Conservation (phyloP, 768 basidiomycete species). For the Paxillus involutus region DNA sequence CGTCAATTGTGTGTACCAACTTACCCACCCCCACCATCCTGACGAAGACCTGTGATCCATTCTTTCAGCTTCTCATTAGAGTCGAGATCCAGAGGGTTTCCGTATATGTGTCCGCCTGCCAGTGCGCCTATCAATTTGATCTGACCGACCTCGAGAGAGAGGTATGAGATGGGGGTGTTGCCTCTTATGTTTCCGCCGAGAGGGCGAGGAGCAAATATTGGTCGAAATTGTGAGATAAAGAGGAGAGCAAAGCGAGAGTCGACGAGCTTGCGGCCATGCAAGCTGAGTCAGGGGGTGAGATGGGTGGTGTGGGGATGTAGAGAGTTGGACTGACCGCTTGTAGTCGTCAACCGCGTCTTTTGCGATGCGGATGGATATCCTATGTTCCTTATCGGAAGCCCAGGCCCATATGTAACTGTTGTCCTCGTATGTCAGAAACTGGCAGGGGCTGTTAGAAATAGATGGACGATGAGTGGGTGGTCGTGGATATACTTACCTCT, state of each 20-base stretch:
- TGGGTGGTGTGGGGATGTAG: not conserved
- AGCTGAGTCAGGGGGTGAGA: constrained; percentile 16
- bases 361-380: constrained; percentile 55
- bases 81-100: constrained; percentile 49
- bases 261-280: constrained; percentile 37
- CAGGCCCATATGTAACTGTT: constrained; percentile 60
- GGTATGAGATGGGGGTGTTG: constrained; percentile 41
- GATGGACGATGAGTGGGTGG: not conserved
- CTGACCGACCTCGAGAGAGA: constrained; percentile 55
- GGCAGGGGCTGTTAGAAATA: not conserved
- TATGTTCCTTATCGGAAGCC: constrained; percentile 56
- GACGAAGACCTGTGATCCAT: constrained; percentile 59
- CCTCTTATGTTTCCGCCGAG: constrained; percentile 27
- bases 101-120: constrained; percentile 44
- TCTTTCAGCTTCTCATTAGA: constrained; percentile 37
- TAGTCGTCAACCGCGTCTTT: constrained; percentile 49
- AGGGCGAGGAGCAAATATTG: constrained; percentile 55
- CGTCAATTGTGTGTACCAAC: constrained; percentile 21
- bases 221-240: constrained; percentile 48
- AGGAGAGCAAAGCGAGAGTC: constrained; percentile 48
- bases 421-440: constrained; percentile 58
- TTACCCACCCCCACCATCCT: constrained; percentile 62
- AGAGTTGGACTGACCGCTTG: constrained; percentile 32
- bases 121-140: constrained; percentile 45
- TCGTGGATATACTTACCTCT: constrained; percentile 39